phyloP scores from a whole-genome alignment of 306 rosid species.

The Dalbergia cultrata region DNA sequence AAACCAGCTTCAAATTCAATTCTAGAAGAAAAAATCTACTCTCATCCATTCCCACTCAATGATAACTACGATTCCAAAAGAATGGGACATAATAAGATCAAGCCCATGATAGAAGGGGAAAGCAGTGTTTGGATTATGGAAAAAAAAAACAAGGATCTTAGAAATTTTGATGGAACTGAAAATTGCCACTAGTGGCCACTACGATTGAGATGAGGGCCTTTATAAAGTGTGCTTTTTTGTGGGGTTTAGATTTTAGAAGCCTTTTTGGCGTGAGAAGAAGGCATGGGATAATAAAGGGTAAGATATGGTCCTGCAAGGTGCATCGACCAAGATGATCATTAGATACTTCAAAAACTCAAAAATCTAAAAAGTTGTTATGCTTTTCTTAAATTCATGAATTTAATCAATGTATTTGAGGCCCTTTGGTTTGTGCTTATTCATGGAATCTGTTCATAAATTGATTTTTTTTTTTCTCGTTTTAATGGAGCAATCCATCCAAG shows the following conservation, averaged over 20 bases:
- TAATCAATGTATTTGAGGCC: constrained; percentile 36
- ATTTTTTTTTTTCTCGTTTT: not conserved
- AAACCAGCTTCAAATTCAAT: constrained; percentile 43
- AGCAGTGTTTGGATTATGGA: constrained; percentile 11
- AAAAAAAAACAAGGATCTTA: constrained; percentile 35
- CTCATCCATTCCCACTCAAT: constrained; percentile 44
- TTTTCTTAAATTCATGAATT: constrained; percentile 41
- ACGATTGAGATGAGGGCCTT: constrained; percentile 36
- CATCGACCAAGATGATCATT: constrained; percentile 50
- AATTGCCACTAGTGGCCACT: constrained; percentile 21
- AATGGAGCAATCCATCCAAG: constrained; percentile 11
- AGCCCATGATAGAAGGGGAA: constrained; percentile 41
- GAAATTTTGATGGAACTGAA: constrained; percentile 51
- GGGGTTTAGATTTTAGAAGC: constrained; percentile 57
- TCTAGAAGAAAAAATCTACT: constrained; percentile 32
- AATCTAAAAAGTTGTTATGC: constrained; percentile 50
- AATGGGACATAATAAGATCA: constrained; percentile 22
- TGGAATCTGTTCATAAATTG: constrained; percentile 38
- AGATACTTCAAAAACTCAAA: constrained; percentile 32
- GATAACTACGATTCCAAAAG: constrained; percentile 14
- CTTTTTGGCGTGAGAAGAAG: constrained; percentile 48
- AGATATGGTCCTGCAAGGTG: constrained; percentile 40
- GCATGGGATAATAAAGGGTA: constrained; percentile 55
- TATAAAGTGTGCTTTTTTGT: constrained; percentile 48
- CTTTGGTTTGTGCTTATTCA: constrained; percentile 33